Base-by-base conservation (phyloP, 192 early-diverging fungal genomes). In the Backusella mclennaniae region DNA sequence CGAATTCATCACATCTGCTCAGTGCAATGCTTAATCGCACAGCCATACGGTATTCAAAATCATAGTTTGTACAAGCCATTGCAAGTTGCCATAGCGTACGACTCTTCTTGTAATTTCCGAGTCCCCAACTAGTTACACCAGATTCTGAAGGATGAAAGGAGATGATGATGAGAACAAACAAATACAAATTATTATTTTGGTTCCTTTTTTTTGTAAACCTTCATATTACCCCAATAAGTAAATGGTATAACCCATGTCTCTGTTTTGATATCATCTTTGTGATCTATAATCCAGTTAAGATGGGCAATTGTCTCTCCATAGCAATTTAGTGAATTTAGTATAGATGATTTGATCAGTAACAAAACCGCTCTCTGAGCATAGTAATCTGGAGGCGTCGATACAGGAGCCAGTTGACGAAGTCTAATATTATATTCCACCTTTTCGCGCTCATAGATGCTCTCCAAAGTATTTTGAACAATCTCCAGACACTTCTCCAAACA, bases 241-340 rank as follows among this genome's bases (percentile, higher is more conserved):
- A 85, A 85, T 19, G 86, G 86, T 12, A 85, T 59, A 11, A 85
- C 76, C 85, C 85, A 87, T 31, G 82, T 81, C 33, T 87, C 84
- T 1, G 79, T 73, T 4, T 42, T 29, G 39, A 84, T 71, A 19
- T 78, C 74, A 41, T 75, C 66, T 29, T 80, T 38, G 8, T 79
- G 74, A 17, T 82, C 82, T 15, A 84, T 35, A 21, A 87, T 79
- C 84, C 86, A 87, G 66, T 72, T 77, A 44, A 85, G 49, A 35
- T 74, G 75, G 38, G 74, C 76, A 8, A 76, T 69, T 26, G 52
- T 44, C 26, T 87, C 84, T 53, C 73, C 73, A 59, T 83, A 82
- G 17, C 75, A 67, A 11, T 74, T 42, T 1, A 85, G 41, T 31
- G 83, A 78, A 66, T 87, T 85, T 52, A 82, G 68, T 42, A 87